These are phyloP conservation scores for Prunus persica DNA, from an alignment of 306 rosid genomes.

Conservation along the genomic window Prunus_persica_NCBIv2 NC_034011.1:20839501-20840000, in stretches of 20 bases:
- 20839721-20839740: not conserved
- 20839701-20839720: not conserved
- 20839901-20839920: not conserved
- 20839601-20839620: conserved; percentile 88
- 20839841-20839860: conserved; percentile 76
- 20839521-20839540: not conserved
- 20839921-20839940: not conserved
- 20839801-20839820: conserved; percentile 8
- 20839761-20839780: not conserved
- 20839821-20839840: conserved; percentile 79
- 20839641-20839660: conserved; percentile 57
- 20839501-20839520: not conserved
- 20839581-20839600: conserved; percentile 71
- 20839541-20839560: conserved; percentile 16
- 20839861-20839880: conserved; percentile 76
- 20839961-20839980: not conserved
- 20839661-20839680: conserved; percentile 78
- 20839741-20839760: not conserved
- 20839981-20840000: not conserved
- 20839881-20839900: conserved; percentile 60
- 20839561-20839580: conserved; percentile 73
- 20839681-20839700: conserved; percentile 43
- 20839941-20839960: not conserved
- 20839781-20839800: conserved; percentile 1
- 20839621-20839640: conserved; percentile 84